Evolutionary conservation across 257 asterid genomes (phyloP).

Genomic region (Striga asiatica): DNA sequence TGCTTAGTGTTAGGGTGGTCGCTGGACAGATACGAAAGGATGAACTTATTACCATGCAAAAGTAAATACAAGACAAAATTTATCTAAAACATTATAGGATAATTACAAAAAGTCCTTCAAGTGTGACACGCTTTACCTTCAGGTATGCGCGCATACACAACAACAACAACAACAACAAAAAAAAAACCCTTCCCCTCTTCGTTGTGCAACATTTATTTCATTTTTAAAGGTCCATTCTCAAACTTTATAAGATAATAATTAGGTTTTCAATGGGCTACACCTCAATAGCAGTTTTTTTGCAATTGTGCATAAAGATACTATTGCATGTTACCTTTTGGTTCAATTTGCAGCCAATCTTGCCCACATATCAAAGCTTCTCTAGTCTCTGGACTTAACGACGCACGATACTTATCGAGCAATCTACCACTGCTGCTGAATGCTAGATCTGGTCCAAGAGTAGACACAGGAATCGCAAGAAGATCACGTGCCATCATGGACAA

Average conservation of each 20-base stretch:
- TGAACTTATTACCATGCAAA: neutral
- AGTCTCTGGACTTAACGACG: constrained; percentile 51
- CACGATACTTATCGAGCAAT: constrained; percentile 53
- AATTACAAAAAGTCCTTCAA: neutral
- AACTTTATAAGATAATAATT: neutral
- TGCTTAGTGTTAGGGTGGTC: constrained; percentile 22
- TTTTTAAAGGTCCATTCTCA: neutral
- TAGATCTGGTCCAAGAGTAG: constrained; percentile 63
- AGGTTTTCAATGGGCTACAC: neutral
- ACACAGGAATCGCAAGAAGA: constrained; percentile 65
- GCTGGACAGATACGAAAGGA: constrained; percentile 23
- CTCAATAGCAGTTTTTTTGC: neutral
- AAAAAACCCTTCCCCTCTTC: neutral
- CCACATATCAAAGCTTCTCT: constrained; percentile 95
- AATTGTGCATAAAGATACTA: neutral
- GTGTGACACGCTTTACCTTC: too few relatives aligned
- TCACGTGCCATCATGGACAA: constrained; percentile 96
- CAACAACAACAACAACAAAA: neutral
- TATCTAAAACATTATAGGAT: neutral
- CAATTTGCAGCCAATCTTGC: constrained; percentile 76
- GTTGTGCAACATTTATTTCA: neutral
- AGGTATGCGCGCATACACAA: too few relatives aligned
- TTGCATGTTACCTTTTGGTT: constrained; percentile 49
- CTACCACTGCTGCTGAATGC: constrained; percentile 57
- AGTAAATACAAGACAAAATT: too few relatives aligned